These are phyloP conservation scores for Kernera saxatilis DNA, from an alignment of 345 rosid species.

Conservation along the genomic window DNA sequence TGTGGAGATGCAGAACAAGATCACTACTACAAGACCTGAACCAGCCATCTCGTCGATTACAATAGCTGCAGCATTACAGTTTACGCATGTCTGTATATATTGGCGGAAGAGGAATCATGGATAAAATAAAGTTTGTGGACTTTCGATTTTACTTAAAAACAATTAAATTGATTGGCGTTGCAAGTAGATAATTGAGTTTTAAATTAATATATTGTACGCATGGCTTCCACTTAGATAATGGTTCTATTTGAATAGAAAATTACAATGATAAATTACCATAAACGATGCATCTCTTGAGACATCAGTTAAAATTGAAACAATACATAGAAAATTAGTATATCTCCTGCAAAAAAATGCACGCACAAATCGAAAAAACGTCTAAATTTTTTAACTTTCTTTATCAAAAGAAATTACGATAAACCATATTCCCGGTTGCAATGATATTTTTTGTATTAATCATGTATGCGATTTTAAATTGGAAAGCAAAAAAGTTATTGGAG, in stretches of 20 bases:
- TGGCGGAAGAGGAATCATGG: background rate
- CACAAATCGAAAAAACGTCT: too few species aligned
- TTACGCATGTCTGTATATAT: background rate
- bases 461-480: background rate
- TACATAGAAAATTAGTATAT: too few species aligned
- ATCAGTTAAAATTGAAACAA: too few species aligned
- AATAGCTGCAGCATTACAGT: background rate
- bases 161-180: background rate
- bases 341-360: too few species aligned
- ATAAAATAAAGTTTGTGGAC: background rate
- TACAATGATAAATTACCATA: background rate
- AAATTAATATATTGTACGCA: background rate
- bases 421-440: background rate
- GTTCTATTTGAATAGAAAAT: background rate
- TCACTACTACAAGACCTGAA: conserved; percentile 19
- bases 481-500: background rate
- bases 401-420: too few species aligned
- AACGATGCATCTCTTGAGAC: too few species aligned
- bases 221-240: conserved; percentile 4
- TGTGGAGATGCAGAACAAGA: conserved; percentile 33
- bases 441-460: background rate
- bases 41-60: conserved; percentile 35
- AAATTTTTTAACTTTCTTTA: too few species aligned
- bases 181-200: background rate
- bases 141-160: background rate